A percentile compares a stretch with the other conserved stretches of the same genome.
Evolutionary conservation across 768 basidiomycete species (phyloP).

Genomic region (Hygrophoropsis aurantiaca): DNA sequence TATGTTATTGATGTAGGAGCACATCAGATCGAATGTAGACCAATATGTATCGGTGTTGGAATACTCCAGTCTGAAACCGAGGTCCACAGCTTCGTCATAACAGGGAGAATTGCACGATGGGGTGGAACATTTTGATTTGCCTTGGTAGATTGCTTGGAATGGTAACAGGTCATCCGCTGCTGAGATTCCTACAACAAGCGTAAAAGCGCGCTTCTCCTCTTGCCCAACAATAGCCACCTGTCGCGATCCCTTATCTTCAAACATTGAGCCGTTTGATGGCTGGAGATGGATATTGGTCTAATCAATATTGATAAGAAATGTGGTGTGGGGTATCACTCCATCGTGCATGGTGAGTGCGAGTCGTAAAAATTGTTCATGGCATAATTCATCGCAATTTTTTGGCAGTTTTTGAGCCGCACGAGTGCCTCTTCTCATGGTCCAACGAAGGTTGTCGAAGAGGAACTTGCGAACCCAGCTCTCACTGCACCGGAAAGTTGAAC

Average conservation of each 20-base stretch:
- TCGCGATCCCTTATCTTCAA: slow-evolving; percentile 20
- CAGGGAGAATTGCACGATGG: slow-evolving; percentile 16
- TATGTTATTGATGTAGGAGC: no score
- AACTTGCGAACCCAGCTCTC: slow-evolving; percentile 16
- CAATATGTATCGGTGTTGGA: no score
- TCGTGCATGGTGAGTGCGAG: slow-evolving; percentile 24
- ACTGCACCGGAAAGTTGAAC: no score
- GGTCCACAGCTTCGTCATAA: slow-evolving; percentile 19
- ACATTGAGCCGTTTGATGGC: slow-evolving; percentile 4
- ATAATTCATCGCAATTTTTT: slow-evolving; percentile 19
- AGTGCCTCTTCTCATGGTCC: slow-evolving; percentile 16
- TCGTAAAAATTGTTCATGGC: slow-evolving; percentile 15
- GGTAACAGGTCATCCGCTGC: slow-evolving; percentile 26
- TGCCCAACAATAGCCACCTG: slow-evolving; percentile 33
- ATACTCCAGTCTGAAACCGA: no score
- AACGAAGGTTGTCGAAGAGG: slow-evolving; percentile 15
- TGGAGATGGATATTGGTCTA: slow-evolving; percentile 29
- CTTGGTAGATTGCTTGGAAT: slow-evolving; percentile 34
- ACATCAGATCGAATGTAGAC: no score
- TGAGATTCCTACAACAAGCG: slow-evolving; percentile 29
- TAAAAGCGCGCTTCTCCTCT: slow-evolving; percentile 42
- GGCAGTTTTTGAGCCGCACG: slow-evolving; percentile 39
- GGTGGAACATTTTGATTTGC: slow-evolving; percentile 18
- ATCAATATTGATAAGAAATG: slow-evolving; percentile 32
- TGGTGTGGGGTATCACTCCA: slow-evolving; percentile 19